Conservation (phyloP, 176 grass and related monocot species). For the Secale cereale region DNA sequence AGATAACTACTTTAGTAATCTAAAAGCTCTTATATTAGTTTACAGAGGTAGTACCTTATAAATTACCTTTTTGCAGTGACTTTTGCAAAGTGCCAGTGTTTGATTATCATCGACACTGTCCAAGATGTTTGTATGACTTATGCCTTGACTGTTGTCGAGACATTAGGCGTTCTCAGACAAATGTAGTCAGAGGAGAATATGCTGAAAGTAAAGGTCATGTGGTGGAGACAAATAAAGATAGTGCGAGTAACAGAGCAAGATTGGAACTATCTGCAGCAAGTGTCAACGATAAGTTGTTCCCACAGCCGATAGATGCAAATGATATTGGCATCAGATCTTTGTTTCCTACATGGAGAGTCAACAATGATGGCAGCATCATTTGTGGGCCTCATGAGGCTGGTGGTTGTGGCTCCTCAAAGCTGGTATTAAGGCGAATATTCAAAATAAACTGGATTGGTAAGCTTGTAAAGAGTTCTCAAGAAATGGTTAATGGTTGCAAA, state of each 20-base stretch:
- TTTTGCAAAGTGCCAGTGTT: conserved; percentile 87
- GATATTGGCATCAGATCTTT: conserved; percentile 56
- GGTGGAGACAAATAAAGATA: conserved; percentile 47
- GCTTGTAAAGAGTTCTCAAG: conserved; percentile 81
- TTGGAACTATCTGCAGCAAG: conserved; percentile 33
- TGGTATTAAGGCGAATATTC: conserved; percentile 88
- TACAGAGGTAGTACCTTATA: too few relatives aligned
- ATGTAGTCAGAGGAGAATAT: conserved; percentile 32
- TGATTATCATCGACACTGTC: conserved; percentile 94
- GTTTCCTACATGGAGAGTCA: conserved; percentile 84
- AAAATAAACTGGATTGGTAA: conserved; percentile 99
- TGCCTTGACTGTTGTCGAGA: conserved; percentile 86
- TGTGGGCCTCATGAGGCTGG: conserved; percentile 64
- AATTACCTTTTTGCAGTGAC: conserved; percentile 58
- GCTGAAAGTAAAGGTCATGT: conserved; percentile 29
- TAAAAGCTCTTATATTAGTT: too few relatives aligned
- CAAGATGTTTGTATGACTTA: conserved; percentile 78
- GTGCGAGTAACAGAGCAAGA: conserved; percentile 29
- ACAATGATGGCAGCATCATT: conserved; percentile 65
- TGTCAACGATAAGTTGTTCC: conserved; percentile 31
- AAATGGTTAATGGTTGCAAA: conserved; percentile 90
- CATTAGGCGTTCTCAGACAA: conserved; percentile 50
- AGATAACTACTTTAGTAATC: too few relatives aligned
- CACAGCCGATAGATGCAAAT: conserved; percentile 32
- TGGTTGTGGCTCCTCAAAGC: conserved; percentile 83